Evolutionary conservation across 257 asterid species (phyloP).

Genomic region (Verbascum thapsus): DNA sequence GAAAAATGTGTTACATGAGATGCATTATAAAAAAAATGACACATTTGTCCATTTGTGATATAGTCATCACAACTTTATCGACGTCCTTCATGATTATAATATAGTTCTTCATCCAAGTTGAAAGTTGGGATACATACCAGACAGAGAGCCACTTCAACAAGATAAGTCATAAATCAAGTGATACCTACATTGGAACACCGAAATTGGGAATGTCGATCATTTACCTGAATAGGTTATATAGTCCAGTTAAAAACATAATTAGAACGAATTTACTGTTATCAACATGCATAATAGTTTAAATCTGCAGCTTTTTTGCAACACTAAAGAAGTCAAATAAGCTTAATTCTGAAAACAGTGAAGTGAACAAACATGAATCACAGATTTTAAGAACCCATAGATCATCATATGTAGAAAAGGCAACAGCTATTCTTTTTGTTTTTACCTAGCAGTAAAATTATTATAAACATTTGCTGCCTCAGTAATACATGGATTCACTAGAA

Average conservation of each 20-base stretch:
- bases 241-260: constrained; percentile 1
- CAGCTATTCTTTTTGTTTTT: neutral
- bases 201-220: neutral
- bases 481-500: neutral
- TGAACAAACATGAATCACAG: neutral
- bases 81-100: neutral
- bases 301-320: neutral
- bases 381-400: neutral
- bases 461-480: constrained; percentile 1
- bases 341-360: constrained; percentile 7
- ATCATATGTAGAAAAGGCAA: neutral
- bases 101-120: constrained; percentile 8
- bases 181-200: neutral
- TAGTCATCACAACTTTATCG: neutral
- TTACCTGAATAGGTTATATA: constrained; percentile 1
- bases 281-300: neutral
- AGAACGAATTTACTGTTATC: constrained; percentile 2
- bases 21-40: neutral
- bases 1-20: constrained; percentile 1
- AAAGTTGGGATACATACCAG: neutral
- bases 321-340: constrained; percentile 2
- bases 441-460: no score
- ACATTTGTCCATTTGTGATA: neutral
- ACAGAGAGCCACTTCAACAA: neutral
- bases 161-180: constrained; percentile 1